These are phyloP conservation scores for Oryza glumipatula DNA, from an alignment of 176 grass and related monocot species.

Conservation along the genomic window DNA sequence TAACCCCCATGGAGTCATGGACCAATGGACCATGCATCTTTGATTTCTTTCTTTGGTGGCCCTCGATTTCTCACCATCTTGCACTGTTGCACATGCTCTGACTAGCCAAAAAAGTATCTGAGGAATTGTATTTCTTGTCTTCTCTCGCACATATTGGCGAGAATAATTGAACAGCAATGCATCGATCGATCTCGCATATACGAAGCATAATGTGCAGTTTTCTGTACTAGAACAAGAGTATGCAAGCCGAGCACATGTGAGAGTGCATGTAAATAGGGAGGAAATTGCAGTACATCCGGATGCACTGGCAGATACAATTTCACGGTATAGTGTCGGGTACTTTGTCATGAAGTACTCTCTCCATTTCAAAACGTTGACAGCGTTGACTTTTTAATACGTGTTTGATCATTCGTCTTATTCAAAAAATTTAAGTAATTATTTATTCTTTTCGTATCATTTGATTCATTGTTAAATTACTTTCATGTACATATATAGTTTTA, in stretches of 20 bases:
- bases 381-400: no score
- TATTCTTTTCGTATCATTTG: no score
- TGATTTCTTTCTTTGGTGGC: neutral
- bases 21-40: neutral
- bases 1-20: neutral
- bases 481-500: no score
- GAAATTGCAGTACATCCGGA: neutral
- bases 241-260: no score
- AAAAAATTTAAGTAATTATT: no score
- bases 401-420: no score
- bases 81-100: constrained; percentile 26
- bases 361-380: no score
- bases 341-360: neutral
- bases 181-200: no score
- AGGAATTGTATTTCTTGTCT: constrained; percentile 1
- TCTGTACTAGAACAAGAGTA: no score
- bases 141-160: neutral
- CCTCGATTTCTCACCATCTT: neutral
- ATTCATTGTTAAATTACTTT: no score
- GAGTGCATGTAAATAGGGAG: neutral
- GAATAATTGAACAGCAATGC: neutral
- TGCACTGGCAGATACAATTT: neutral
- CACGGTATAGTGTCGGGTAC: neutral
- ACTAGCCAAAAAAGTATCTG: neutral
- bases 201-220: neutral